Conservation (phyloP, 169 alveolate species). For the Plasmodium billcollinsi region DNA sequence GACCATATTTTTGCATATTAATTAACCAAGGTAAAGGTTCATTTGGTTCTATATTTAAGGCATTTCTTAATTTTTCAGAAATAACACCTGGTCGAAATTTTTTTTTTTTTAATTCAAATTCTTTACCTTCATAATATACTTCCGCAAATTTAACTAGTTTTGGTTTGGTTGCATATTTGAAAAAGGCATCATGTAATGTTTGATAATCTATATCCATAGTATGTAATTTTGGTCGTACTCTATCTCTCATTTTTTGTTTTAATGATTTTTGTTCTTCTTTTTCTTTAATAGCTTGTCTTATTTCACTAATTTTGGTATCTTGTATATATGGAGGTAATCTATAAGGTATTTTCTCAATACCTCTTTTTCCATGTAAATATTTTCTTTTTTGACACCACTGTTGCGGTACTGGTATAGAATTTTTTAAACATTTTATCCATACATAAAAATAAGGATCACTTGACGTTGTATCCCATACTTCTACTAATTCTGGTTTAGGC, state of each 20-base stretch:
- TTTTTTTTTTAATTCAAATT: constrained; percentile 94
- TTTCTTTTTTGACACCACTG: constrained; percentile 98
- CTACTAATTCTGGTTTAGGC: constrained; percentile 92
- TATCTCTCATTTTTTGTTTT: constrained; percentile 97
- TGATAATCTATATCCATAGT: constrained; percentile 97
- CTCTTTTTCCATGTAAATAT: constrained; percentile 96
- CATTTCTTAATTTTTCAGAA: constrained; percentile 94
- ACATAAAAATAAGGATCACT: constrained; percentile 96
- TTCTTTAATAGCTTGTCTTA: constrained; percentile 92
- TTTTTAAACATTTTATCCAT: constrained; percentile 94
- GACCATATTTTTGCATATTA: constrained; percentile 98
- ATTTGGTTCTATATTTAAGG: constrained; percentile 96
- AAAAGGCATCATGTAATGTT: constrained; percentile 98
- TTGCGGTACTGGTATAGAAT: constrained; percentile 97
- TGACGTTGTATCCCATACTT: constrained; percentile 96
- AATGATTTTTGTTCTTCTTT: constrained; percentile 95
- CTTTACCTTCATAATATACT: constrained; percentile 98
- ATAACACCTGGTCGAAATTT: constrained; percentile 96
- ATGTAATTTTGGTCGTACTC: constrained; percentile 98
- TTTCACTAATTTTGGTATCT: constrained; percentile 92
- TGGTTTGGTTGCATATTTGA: constrained; percentile 97
- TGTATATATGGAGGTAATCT: constrained; percentile 95
- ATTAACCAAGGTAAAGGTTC: constrained; percentile 98
- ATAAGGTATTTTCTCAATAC: constrained; percentile 96
- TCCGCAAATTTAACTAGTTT: constrained; percentile 96